phyloP scores from a whole-genome alignment of 371 early-diverging fungal genomes.

The Cokeromyces recurvatus region DNA sequence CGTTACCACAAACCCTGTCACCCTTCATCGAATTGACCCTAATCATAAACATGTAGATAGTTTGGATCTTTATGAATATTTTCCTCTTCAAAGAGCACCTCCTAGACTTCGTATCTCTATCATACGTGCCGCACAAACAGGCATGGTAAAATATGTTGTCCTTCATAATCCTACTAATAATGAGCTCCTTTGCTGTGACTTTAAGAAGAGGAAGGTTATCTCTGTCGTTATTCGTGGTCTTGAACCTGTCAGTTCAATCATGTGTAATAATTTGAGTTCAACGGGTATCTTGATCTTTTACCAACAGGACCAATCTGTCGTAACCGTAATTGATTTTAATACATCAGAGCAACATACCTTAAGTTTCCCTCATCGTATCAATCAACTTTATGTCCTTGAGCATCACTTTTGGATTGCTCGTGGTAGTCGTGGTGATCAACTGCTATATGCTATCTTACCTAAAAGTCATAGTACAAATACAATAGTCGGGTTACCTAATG shows the following conservation, averaged over 20 bases:
- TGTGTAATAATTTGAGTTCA: slow-evolving; percentile 46
- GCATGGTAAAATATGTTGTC: slow-evolving; percentile 45
- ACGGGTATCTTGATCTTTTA: slow-evolving; percentile 56
- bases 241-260: slow-evolving; percentile 53
- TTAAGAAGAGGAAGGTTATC: slow-evolving; percentile 47
- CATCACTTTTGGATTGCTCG: slow-evolving; percentile 54
- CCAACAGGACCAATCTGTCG: slow-evolving; percentile 50
- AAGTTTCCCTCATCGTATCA: slow-evolving; percentile 40
- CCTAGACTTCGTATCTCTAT: slow-evolving; percentile 55
- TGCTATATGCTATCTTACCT: slow-evolving; percentile 38
- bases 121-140: slow-evolving; percentile 23
- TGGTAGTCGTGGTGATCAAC: slow-evolving; percentile 49
- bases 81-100: slow-evolving; percentile 65
- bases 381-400: slow-evolving; percentile 47
- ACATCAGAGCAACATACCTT: slow-evolving; percentile 50
- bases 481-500: slow-evolving; percentile 19
- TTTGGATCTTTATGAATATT: slow-evolving; percentile 77
- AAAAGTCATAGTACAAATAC: slow-evolving; percentile 6
- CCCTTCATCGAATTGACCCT: slow-evolving; percentile 60
- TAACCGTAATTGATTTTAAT: slow-evolving; percentile 63
- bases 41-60: slow-evolving; percentile 51
- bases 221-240: slow-evolving; percentile 52
- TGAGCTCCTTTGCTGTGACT: slow-evolving; percentile 61
- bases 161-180: slow-evolving; percentile 71
- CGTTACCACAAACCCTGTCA: slow-evolving; percentile 68